Evolutionary conservation across 176 grass and related monocot genomes (phyloP).

Genomic region (Oryza punctata): DNA sequence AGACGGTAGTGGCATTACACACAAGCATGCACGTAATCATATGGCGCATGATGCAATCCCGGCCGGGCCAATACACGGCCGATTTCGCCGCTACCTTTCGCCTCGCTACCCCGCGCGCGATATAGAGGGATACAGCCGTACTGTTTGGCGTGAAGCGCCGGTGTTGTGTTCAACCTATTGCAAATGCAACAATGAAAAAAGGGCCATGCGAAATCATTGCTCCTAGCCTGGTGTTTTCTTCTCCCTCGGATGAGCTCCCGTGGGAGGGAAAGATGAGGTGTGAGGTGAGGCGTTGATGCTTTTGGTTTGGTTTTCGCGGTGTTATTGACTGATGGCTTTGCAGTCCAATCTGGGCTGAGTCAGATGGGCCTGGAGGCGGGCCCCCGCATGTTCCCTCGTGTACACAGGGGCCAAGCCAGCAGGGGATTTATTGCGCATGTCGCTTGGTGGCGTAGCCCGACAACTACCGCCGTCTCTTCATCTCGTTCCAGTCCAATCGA

Average conservation of each 20-base stretch:
- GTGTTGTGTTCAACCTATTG: constrained; percentile 9
- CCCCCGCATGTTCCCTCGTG: constrained; percentile 34
- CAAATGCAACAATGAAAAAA: not conserved
- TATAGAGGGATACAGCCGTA: not conserved
- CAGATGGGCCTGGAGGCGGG: constrained; percentile 39
- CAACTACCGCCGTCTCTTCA: not conserved
- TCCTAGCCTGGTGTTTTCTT: not conserved
- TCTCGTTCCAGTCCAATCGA: constrained; percentile 9
- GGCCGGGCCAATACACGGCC: not conserved
- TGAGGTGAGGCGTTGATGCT: not conserved
- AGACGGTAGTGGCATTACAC: not conserved
- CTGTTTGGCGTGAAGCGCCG: not conserved
- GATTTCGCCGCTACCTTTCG: not conserved
- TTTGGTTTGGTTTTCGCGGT: not conserved
- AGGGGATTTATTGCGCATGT: constrained; percentile 44
- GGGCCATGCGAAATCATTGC: constrained; percentile 5
- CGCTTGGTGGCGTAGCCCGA: constrained; percentile 15
- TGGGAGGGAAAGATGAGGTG: not conserved
- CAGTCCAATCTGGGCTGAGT: constrained; percentile 47
- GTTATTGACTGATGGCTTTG: constrained; percentile 14
- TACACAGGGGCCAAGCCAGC: constrained; percentile 18
- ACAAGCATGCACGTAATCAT: constrained; percentile 7
- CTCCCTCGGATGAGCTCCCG: not conserved
- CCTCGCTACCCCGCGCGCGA: not conserved
- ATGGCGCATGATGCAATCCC: not conserved